A percentile compares a stretch with the other conserved stretches of the same genome.
These are phyloP conservation scores for Tulasnella sp. DNA, from an alignment of 768 basidiomycete species.

Conservation along the genomic window DNA sequence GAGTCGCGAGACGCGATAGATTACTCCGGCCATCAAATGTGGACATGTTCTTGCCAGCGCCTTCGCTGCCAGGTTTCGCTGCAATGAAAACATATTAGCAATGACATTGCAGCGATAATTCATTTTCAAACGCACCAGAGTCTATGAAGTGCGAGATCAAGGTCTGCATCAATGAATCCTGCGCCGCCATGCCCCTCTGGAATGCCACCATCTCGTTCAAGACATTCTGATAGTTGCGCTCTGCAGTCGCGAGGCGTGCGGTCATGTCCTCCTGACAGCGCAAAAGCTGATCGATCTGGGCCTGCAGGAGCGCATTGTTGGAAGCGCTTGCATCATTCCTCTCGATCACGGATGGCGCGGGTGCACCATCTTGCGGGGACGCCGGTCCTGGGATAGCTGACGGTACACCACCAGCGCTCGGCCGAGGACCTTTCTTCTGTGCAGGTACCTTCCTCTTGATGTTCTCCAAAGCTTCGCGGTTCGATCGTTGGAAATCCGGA, in stretches of 20 bases:
- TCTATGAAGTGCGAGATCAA: slow-evolving; percentile 74
- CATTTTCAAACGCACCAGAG: slow-evolving; percentile 40
- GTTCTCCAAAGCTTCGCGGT: slow-evolving; percentile 48
- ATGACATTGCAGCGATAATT: slow-evolving; percentile 37
- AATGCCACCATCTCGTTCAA: slow-evolving; percentile 63
- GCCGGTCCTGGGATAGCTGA: slow-evolving; percentile 20
- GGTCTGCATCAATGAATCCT: slow-evolving; percentile 74
- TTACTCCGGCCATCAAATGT: background rate
- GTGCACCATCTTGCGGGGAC: slow-evolving; percentile 21
- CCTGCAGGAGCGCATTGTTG: slow-evolving; percentile 33
- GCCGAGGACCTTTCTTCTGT: slow-evolving; percentile 22
- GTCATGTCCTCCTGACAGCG: slow-evolving; percentile 43
- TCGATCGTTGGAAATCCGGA: slow-evolving; percentile 44
- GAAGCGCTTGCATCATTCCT: slow-evolving; percentile 21
- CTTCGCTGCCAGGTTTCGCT: slow-evolving; percentile 8
- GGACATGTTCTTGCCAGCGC: slow-evolving; percentile 1
- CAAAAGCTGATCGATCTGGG: slow-evolving; percentile 39
- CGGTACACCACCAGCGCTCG: slow-evolving; percentile 22
- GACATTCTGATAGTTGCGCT: slow-evolving; percentile 55
- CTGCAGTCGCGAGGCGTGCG: slow-evolving; percentile 45
- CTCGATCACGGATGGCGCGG: background rate
- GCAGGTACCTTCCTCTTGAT: slow-evolving; percentile 34
- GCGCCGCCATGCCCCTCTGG: slow-evolving; percentile 67
- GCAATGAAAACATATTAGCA: background rate
- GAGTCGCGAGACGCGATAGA: background rate